Evolutionary conservation across 2,329 filamentous ascomycete species (phyloP).

Genomic region (Fusarium domesticum): DNA sequence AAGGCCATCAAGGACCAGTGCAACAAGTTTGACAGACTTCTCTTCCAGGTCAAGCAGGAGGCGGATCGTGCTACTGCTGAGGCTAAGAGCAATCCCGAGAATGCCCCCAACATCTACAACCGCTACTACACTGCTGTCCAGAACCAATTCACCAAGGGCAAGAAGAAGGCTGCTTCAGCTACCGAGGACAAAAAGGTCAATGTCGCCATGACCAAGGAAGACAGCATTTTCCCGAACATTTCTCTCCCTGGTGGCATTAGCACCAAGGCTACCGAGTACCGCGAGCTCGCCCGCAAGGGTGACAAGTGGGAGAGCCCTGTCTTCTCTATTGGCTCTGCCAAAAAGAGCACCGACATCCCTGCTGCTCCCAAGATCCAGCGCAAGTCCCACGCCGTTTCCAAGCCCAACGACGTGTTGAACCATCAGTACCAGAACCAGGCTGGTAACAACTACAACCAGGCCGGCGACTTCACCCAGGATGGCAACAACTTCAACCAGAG

Average conservation of each 20-base stretch:
- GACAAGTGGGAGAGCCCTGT: conserved; percentile 93
- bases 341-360: conserved; percentile 70
- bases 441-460: conserved; percentile 13
- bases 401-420: not conserved
- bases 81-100: conserved; percentile 57
- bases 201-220: conserved; percentile 61
- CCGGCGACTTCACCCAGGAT: conserved; percentile 1
- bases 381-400: conserved; percentile 37
- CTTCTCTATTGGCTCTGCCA: conserved; percentile 80
- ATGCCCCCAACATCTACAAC: conserved; percentile 78
- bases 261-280: conserved; percentile 91
- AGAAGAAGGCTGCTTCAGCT: conserved; percentile 68
- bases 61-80: conserved; percentile 70
- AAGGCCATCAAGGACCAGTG: conserved; percentile 85
- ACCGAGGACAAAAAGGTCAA: conserved; percentile 66
- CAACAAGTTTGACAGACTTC: conserved; percentile 66
- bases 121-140: conserved; percentile 77
- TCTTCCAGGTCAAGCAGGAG: conserved; percentile 78
- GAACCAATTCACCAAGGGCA: conserved; percentile 68
- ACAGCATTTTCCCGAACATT: conserved; percentile 86
- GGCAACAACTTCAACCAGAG: conserved; percentile 5
- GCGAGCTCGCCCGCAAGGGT: conserved; percentile 80
- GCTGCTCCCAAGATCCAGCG: conserved; percentile 48
- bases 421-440: not conserved
- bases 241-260: conserved; percentile 79